Percentiles rank a stretch among this genome's conserved stretches.
Conservation (phyloP, 179 eudicot species). For the Beta lomatogona region DNA sequence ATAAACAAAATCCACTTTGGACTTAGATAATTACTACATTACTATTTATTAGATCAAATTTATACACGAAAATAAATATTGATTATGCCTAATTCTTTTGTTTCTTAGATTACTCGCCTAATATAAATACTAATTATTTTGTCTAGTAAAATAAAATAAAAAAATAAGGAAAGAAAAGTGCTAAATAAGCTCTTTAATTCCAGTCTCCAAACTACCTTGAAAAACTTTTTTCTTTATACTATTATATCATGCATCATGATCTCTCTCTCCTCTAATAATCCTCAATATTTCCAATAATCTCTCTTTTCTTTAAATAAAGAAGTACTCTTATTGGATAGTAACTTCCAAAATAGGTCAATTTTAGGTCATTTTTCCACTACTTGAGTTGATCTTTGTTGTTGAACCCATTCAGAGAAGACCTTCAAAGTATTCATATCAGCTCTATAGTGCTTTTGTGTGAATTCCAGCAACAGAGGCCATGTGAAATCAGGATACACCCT, state of each 20-base stretch:
- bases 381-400: conserved; percentile 19
- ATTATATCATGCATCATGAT: not conserved
- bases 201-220: not conserved
- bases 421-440: conserved; percentile 58
- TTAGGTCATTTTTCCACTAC: not conserved
- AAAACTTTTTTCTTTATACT: not conserved
- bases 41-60: not conserved
- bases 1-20: not conserved
- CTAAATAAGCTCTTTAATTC: not conserved
- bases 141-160: not conserved
- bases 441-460: conserved; percentile 59
- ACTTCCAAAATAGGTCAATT: conserved; percentile 6
- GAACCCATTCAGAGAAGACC: conserved; percentile 51
- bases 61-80: conserved; percentile 16
- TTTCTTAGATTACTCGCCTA: not conserved
- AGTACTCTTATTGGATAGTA: not conserved
- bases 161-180: not conserved
- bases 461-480: conserved; percentile 53
- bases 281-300: not conserved
- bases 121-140: conserved; percentile 23
- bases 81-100: not conserved
- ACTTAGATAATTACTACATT: not conserved
- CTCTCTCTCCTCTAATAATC: not conserved
- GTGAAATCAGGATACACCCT: conserved; percentile 60
- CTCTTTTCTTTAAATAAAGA: not conserved